Conservation (phyloP, 208 protist species). For the Trypanosoma mega region DNA sequence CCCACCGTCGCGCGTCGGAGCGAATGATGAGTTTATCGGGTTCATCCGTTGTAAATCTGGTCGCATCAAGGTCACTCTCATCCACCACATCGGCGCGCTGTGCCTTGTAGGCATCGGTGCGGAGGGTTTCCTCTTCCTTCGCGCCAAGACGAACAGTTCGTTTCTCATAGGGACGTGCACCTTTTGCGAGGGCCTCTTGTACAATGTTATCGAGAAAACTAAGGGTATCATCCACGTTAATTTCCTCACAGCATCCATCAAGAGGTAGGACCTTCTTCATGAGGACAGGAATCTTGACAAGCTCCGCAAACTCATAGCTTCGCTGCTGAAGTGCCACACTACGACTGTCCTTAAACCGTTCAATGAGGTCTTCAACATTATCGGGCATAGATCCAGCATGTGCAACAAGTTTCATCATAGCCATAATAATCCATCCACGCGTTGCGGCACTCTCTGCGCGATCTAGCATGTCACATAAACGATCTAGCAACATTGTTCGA, state of each 20-base stretch:
- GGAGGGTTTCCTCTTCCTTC: slow-evolving; percentile 26
- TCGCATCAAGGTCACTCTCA: slow-evolving; percentile 9
- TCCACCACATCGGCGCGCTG: slow-evolving; percentile 26
- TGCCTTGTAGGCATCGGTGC: slow-evolving; percentile 39
- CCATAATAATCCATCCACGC: slow-evolving; percentile 68
- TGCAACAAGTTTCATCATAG: slow-evolving; percentile 75
- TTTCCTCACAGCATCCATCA: slow-evolving; percentile 75
- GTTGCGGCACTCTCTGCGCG: slow-evolving; percentile 32
- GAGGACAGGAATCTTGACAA: slow-evolving; percentile 40
- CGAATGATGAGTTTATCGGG: slow-evolving; percentile 20
- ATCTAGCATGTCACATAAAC: slow-evolving; percentile 70
- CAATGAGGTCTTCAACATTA: slow-evolving; percentile 50
- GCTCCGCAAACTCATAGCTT: slow-evolving; percentile 71
- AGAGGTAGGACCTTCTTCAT: slow-evolving; percentile 58
- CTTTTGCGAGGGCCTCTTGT: slow-evolving; percentile 31
- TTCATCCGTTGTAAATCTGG: slow-evolving; percentile 13
- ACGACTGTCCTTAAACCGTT: slow-evolving; percentile 46
- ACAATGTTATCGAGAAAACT: slow-evolving; percentile 55
- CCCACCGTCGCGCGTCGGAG: slow-evolving; percentile 28
- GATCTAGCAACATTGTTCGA: slow-evolving; percentile 53
- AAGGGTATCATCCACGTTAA: slow-evolving; percentile 56
- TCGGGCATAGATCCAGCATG: slow-evolving; percentile 29
- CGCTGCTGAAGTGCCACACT: slow-evolving; percentile 73
- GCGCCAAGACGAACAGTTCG: slow-evolving; percentile 13
- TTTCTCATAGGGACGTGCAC: slow-evolving; percentile 48